Conservation (phyloP, 2,329 filamentous ascomycete genomes). For the Ophiostoma piceae region DNA sequence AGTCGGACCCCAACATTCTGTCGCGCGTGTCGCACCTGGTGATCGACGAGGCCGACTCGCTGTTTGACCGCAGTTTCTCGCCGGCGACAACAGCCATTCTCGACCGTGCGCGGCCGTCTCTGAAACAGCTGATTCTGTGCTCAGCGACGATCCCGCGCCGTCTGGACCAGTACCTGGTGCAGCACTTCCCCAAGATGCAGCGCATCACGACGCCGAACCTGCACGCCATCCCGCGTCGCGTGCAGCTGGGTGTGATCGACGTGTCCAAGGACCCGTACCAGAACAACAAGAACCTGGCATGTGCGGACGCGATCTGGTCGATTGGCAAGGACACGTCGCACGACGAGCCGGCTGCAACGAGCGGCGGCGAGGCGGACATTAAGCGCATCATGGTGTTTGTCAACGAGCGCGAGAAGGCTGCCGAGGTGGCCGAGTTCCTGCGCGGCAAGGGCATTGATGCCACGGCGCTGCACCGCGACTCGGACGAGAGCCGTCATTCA, state of each 20-base stretch:
- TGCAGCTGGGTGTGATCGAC: conserved; percentile 90
- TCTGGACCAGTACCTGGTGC: conserved; percentile 77
- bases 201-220: conserved; percentile 92
- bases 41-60: conserved; percentile 91
- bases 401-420: conserved; percentile 44
- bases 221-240: conserved; percentile 88
- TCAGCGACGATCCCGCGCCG: conserved; percentile 92
- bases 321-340: conserved; percentile 70
- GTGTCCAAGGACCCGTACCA: conserved; percentile 88
- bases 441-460: conserved; percentile 82
- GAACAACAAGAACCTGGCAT: conserved; percentile 88
- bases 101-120: conserved; percentile 71
- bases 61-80: conserved; percentile 88
- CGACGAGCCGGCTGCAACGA: conserved; percentile 45
- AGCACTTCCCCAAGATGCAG: conserved; percentile 73
- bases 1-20: conserved; percentile 85
- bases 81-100: conserved; percentile 77
- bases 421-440: conserved; percentile 74
- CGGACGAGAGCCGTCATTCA: conserved; percentile 67
- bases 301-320: conserved; percentile 89
- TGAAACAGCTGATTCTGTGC: conserved; percentile 84
- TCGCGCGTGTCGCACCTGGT: conserved; percentile 86
- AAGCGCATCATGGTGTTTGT: conserved; percentile 59
- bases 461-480: conserved; percentile 77
- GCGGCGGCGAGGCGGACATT: conserved; percentile 55